These are phyloP conservation scores for Gypsophila paniculata DNA, from an alignment of 179 eudicot genomes.

Conservation along the genomic window DNA sequence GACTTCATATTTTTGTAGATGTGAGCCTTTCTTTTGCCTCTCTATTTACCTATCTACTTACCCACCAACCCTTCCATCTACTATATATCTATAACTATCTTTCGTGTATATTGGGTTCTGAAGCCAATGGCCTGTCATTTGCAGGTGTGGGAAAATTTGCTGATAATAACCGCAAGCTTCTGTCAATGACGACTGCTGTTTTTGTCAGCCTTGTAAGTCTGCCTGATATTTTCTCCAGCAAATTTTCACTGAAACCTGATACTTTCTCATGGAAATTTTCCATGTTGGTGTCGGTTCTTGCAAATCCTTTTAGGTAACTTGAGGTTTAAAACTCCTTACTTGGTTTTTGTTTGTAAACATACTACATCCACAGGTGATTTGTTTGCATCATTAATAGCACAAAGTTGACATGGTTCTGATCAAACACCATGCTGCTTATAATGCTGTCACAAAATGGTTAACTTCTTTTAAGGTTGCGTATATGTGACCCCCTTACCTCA, in stretches of 20 bases:
- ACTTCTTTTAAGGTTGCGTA: neutral
- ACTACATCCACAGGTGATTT: neutral
- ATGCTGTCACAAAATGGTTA: no score
- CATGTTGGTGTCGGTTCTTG: neutral
- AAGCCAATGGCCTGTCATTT: conserved; percentile 13
- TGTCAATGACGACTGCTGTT: conserved; percentile 66
- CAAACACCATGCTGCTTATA: neutral
- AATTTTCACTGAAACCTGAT: neutral
- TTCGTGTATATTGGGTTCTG: neutral
- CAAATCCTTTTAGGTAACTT: neutral
- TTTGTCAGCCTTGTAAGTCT: conserved; percentile 67
- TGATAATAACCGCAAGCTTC: conserved; percentile 69
- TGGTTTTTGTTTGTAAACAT: neutral
- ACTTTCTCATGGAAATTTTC: neutral
- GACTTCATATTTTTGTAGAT: conserved; percentile 18
- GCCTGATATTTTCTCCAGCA: conserved; percentile 1
- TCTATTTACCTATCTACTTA: neutral
- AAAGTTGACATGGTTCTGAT: neutral
- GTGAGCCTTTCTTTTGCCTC: conserved; percentile 1
- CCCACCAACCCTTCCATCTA: neutral
- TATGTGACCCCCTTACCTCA: neutral
- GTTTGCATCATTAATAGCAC: neutral
- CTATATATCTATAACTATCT: conserved; percentile 4
- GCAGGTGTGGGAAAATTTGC: conserved; percentile 65
- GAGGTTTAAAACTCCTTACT: neutral